Base-by-base conservation (phyloP, 805 yeast genomes). In the Wickerhamomyces chaumierensis region DNA sequence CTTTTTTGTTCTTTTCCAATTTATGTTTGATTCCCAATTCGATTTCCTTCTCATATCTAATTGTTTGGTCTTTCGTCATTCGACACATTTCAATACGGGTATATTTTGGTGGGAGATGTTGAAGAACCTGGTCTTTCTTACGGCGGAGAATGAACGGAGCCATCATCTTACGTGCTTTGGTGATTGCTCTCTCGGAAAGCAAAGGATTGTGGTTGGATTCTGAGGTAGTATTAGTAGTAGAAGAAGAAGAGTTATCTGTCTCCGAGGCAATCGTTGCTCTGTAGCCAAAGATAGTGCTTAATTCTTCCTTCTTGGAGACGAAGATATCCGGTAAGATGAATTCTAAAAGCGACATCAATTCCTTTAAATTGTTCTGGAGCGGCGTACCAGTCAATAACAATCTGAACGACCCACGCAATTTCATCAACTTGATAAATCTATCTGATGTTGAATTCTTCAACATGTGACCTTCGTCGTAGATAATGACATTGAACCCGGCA, bases 401-500 rank as follows among this genome's bases (percentile, higher is more conserved):
- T 49, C 98, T 70, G 62, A 90, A 92, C n/a, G 73, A 70, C 1
- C 92, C 96, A 42, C 69, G 71, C 38, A 92, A 64, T 51, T 75
- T 75, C 94, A 90, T 88, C 44, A 92, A 67, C 59, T 87, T 90
- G 43, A 65, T 68, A 56, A 90, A 92, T 48, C 99, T 70, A 51
- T 90, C 97, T 23, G 92, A 75, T 43, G 72, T 68, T 3, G 95
- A 82, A 58, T 92, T 92, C 57, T 92, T 92, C 48, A 92, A 68
- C 84, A 92, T 79, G 59, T 92, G 99, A 2, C 99, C 99, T 65
- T 92, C 99, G 59, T 92, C 99, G 55, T 85, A 92, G 1, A 92
- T 90, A 43, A 94, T 76, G 47, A 81, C 84, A 57, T 92, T 86
- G 59, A 92, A 92, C 18, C 73, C 68, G 51, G 79, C 75, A 45